A percentile compares a stretch with the other conserved stretches of the same genome.
Conservation (phyloP, 163 green algal genomes). For the Scenedesmus sp. region DNA sequence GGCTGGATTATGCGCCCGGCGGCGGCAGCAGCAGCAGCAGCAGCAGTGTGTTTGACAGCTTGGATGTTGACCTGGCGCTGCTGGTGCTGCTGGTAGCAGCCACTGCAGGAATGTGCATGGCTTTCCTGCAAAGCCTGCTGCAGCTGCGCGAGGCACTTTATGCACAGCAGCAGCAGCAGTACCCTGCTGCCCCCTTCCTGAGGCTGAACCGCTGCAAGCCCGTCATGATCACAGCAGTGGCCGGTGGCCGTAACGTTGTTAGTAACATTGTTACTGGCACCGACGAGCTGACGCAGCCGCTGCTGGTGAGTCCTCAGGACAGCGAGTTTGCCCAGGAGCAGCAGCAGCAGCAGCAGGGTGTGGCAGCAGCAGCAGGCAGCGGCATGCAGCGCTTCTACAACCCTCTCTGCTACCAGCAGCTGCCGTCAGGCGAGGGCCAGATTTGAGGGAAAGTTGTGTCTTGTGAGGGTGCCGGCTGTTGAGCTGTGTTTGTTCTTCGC, state of each 20-base stretch:
- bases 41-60: not conserved
- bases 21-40: not conserved
- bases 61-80: not conserved
- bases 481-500: too few relatives aligned
- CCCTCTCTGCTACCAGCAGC: constrained; percentile 27
- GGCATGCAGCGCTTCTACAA: constrained; percentile 37
- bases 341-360: constrained; percentile 21
- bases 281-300: not conserved
- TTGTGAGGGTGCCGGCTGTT: too few relatives aligned
- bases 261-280: not conserved
- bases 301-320: not conserved
- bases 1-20: not conserved
- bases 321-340: not conserved
- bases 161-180: not conserved
- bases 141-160: constrained; percentile 20
- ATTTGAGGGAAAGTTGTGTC: not conserved
- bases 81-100: constrained; percentile 25
- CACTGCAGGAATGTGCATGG: constrained; percentile 22
- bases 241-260: not conserved
- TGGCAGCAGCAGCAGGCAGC: not conserved
- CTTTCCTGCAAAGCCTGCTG: constrained; percentile 21
- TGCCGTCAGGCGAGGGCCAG: not conserved
- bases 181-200: not conserved
- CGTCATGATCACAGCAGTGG: not conserved
- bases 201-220: not conserved